Evolutionary conservation across 306 rosid species (phyloP), one percentile per base, ranked within the genome.

Genomic region (Coriaria nepalensis): DNA sequence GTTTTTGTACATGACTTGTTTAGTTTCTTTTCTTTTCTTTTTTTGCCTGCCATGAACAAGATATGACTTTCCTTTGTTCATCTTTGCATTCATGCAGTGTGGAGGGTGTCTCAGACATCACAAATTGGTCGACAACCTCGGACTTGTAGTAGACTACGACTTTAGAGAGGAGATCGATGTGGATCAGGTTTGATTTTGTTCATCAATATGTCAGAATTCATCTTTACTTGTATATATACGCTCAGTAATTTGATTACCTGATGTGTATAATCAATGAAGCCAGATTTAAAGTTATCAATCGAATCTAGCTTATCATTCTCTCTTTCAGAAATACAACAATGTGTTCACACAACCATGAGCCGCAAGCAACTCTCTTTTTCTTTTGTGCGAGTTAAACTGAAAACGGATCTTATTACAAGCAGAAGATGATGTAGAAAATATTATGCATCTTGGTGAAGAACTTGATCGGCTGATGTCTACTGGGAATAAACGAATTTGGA

Each of bases 51-150:
- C 40, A 34, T 52, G 6, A 35, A 35, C n/a, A 0, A 6, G 34
- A 43, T 50, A 12, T 35, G 47, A 45, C 45, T 5, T 11, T 12
- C 35, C 50, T 57, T 15, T 43, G 50, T 49, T 69, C 15, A 10
- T 66, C 33, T 49, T 49, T 74, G 58, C 54, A 53, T 66, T 9
- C 64, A 59, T 29, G 37, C 68, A 78, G 93, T 79, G 87, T 75
- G 97, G 87, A 73, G 95, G 94, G 61, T 84, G 93, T 50, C 76
- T 66, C 39, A 66, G 47, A 68, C 68, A 84, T 77, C 87, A 81
- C 77, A 81, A 77, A 60, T 67, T 90, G 55, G 93, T 73, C 37
- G 96, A 90, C 64, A 79, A 79, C 70, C 92, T 79, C 39, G 93
- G 87, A 50, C 87, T 90, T 37, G 67, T 82, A 13, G 71, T 64